A percentile compares a stretch with the other conserved stretches of the same genome.
These are phyloP conservation scores for Trichopus zeylanicus DNA, from an alignment of 116 monocot genomes.

Conservation along the genomic window DNA sequence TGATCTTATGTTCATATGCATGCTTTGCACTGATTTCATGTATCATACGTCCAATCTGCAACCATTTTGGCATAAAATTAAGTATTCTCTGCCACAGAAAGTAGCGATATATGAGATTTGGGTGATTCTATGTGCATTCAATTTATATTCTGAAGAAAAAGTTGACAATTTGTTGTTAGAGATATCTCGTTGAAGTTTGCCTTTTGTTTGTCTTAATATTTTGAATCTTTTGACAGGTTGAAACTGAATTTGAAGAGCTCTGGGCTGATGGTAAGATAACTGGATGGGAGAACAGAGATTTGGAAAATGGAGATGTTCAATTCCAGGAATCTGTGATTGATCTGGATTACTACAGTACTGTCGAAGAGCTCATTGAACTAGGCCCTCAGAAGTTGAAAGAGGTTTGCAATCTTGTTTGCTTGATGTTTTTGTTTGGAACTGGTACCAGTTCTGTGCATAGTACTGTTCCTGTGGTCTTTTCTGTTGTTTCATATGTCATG, in stretches of 20 bases:
- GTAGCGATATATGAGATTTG: too few species aligned
- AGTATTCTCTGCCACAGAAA: too few species aligned
- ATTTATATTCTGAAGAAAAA: too few species aligned
- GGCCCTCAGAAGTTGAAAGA: constrained; percentile 86
- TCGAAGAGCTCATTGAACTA: constrained; percentile 86
- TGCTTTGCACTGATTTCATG: too few species aligned
- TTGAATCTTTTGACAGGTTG: constrained; percentile 40
- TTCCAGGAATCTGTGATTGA: constrained; percentile 63
- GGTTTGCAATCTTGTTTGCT: constrained; percentile 21
- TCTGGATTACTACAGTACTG: constrained; percentile 89
- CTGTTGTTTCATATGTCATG: too few species aligned
- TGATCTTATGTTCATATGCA: too few species aligned
- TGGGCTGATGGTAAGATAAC: constrained; percentile 54
- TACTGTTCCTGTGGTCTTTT: neutral
- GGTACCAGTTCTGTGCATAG: neutral
- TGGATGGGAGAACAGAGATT: constrained; percentile 68
- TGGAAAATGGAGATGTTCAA: constrained; percentile 45
- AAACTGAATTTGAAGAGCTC: constrained; percentile 79
- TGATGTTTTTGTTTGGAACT: neutral
- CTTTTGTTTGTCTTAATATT: too few species aligned
- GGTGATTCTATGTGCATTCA: too few species aligned
- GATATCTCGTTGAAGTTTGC: too few species aligned
- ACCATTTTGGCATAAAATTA: too few species aligned
- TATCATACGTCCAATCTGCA: too few species aligned
- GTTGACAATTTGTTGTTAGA: too few species aligned